These are phyloP conservation scores for Cryptosporidium ubiquitum DNA, from an alignment of 169 alveolate species.

Conservation along the genomic window DNA sequence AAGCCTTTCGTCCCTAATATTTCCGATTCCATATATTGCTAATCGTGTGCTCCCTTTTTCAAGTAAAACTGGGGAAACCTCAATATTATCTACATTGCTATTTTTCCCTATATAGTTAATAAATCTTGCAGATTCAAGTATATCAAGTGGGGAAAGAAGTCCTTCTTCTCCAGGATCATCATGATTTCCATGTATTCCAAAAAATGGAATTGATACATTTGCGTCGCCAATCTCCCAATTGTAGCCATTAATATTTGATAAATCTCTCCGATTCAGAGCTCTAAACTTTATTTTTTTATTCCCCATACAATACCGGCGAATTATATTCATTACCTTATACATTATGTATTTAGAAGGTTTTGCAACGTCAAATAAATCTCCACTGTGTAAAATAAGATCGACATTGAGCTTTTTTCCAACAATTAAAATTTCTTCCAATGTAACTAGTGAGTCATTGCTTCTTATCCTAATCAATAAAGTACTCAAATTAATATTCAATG, in stretches of 20 bases:
- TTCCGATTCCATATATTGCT: slow-evolving; percentile 97
- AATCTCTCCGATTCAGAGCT: neutral
- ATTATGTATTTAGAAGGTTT: slow-evolving; percentile 90
- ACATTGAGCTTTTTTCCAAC: slow-evolving; percentile 87
- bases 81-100: slow-evolving; percentile 84
- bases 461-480: slow-evolving; percentile 77
- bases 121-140: slow-evolving; percentile 83
- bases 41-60: slow-evolving; percentile 89
- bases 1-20: slow-evolving; percentile 94
- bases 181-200: slow-evolving; percentile 82
- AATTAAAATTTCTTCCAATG: slow-evolving; percentile 93
- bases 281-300: slow-evolving; percentile 74
- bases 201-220: slow-evolving; percentile 51
- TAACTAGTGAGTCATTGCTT: slow-evolving; percentile 90
- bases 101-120: slow-evolving; percentile 93
- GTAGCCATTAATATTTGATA: neutral
- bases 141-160: slow-evolving; percentile 77
- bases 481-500: slow-evolving; percentile 27
- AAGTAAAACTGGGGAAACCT: slow-evolving; percentile 89
- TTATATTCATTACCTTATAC: slow-evolving; percentile 82
- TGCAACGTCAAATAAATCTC: slow-evolving; percentile 95
- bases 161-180: slow-evolving; percentile 82
- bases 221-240: slow-evolving; percentile 61
- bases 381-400: slow-evolving; percentile 93
- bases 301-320: slow-evolving; percentile 83